Conservation (phyloP, 2,329 filamentous ascomycete genomes). For the Colletotrichum sp. region DNA sequence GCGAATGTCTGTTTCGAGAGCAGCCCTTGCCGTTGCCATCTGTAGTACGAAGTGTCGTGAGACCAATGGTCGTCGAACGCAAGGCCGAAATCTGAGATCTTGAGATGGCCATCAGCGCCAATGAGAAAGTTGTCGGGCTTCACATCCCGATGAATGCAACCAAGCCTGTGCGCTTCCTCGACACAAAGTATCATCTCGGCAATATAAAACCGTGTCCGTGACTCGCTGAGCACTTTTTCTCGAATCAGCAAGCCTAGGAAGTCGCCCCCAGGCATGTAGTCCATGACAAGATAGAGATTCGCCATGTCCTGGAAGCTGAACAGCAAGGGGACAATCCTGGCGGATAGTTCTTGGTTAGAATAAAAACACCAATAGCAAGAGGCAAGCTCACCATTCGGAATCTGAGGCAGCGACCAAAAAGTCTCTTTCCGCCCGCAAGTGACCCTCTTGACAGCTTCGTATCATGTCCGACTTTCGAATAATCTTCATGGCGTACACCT, state of each 20-base stretch:
- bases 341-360: not conserved
- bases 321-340: constrained; percentile 83
- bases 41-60: constrained; percentile 87
- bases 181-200: constrained; percentile 97
- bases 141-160: constrained; percentile 93
- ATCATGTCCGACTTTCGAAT: constrained; percentile 96
- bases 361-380: not conserved
- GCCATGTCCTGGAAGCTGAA: constrained; percentile 86
- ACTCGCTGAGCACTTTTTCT: constrained; percentile 81
- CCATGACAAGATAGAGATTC: constrained; percentile 93
- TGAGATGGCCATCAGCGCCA: constrained; percentile 84
- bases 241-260: constrained; percentile 87
- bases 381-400: constrained; percentile 69
- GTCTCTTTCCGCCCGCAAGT: constrained; percentile 88
- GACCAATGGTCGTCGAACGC: constrained; percentile 96
- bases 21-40: constrained; percentile 79
- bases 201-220: constrained; percentile 82
- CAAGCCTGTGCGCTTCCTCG: constrained; percentile 86
- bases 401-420: constrained; percentile 88
- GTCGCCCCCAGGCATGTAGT: constrained; percentile 97
- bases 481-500: constrained; percentile 95
- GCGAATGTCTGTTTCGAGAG: constrained; percentile 77
- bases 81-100: constrained; percentile 95
- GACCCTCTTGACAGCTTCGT: constrained; percentile 87
- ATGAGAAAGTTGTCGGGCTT: constrained; percentile 98